These are phyloP conservation scores for Bifiguratus adelaidae DNA, from an alignment of 192 early-diverging fungal genomes.

Conservation along the genomic window DNA sequence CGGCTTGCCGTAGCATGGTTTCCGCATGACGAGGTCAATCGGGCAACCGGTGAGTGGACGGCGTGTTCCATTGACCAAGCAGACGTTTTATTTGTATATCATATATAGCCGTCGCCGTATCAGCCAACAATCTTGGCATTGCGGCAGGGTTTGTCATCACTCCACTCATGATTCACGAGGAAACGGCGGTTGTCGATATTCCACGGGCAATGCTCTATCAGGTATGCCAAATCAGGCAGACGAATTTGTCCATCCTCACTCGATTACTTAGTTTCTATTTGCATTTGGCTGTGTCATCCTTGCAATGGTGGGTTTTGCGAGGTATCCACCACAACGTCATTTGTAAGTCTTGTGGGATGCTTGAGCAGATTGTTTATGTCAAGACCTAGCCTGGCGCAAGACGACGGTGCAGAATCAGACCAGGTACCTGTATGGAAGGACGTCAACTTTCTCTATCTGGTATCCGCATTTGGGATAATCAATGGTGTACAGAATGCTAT, in stretches of 20 bases:
- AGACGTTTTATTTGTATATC: no score
- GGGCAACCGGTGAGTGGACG: no score
- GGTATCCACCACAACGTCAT: no score
- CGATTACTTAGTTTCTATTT: no score
- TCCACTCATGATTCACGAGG: constrained; percentile 18
- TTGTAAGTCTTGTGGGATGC: no score
- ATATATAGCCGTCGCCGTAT: constrained; percentile 25
- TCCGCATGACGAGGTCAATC: constrained; percentile 23
- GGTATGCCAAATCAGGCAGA: constrained; percentile 6
- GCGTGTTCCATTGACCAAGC: no score
- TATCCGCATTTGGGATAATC: constrained; percentile 18
- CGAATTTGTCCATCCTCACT: no score
- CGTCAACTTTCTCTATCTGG: constrained; percentile 13
- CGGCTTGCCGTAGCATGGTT: constrained; percentile 27
- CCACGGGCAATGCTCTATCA: constrained; percentile 19
- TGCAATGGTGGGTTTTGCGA: no score
- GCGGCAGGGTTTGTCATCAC: constrained; percentile 27
- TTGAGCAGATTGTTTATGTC: no score
- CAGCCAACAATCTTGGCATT: constrained; percentile 26
- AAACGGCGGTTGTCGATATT: constrained; percentile 17
- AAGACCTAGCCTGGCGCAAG: no score
- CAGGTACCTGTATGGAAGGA: constrained; percentile 7
- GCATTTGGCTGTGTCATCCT: no score
- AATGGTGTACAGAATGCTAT: constrained; percentile 26
- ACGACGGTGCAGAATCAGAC: no score